Evolutionary conservation across 495 filamentous ascomycete genomes (phyloP), one percentile per base, ranked within the genome.

Genomic region (Bryoglossum gracile): DNA sequence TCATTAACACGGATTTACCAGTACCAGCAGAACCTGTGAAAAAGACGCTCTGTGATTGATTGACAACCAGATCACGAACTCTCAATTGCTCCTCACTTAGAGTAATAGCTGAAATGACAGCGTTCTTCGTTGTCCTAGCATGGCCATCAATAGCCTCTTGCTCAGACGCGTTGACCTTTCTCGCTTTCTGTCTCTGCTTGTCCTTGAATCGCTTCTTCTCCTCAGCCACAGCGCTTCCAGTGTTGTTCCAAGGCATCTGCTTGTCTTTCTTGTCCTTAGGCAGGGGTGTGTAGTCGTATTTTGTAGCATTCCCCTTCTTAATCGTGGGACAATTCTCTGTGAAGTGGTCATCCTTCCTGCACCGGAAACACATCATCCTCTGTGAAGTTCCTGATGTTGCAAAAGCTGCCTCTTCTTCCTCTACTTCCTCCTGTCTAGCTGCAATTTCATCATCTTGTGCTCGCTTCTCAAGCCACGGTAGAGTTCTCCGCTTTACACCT

Each of bases 1-100:
- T 77, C 73, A 98, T 84, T 39, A 98, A 70, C 2, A 97, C 92
- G 0, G 92, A 98, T 68, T 98, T 98, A 52, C 92, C 92, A 17
- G 92, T 98, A 62, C 92, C 92, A 47, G 92, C 92, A 34, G 92
- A 94, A 48, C 92, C 92, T 2, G 92, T 98, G 66, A 97, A 98
- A 72, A 98, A 98, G 3, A 96, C 90, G 56, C 92, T 95, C 59
- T 89, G 85, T 25, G 72, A 69, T 28, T 83, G 61, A 3, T 89
- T 74, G 2, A 86, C 70, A 18, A 97, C 89, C 11, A 94, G 66
- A 13, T 85, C 75, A 44, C 91, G 70, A n/a, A 98, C 87, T 50
- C 83, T 77, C 36, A 73, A 70, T 63, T 98, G 92, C 62, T 98
- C 92, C 1, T 83, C 75, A 62, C 87, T 96, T 17, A 98, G 70